phyloP scores from a whole-genome alignment of 495 filamentous ascomycete species.

The Massariosphaeria phaeospora region DNA sequence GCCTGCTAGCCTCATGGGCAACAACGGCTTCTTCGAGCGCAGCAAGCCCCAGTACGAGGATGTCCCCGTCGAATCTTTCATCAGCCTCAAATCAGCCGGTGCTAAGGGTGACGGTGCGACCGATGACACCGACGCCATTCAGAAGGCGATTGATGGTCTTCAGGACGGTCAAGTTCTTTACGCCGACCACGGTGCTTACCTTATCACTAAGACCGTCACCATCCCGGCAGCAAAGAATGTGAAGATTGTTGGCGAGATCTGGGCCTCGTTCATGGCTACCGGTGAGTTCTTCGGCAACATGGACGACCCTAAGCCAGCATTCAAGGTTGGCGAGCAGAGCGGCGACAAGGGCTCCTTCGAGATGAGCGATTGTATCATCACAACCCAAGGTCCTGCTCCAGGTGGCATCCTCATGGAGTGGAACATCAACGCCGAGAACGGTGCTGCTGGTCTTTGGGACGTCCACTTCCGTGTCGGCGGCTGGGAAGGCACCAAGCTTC shows the following conservation, averaged over 20 bases:
- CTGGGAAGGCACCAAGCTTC: constrained; percentile 42
- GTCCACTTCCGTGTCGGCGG: constrained; percentile 48
- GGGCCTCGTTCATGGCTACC: constrained; percentile 60
- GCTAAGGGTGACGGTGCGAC: constrained; percentile 66
- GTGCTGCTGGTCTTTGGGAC: constrained; percentile 43
- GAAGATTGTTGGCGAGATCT: constrained; percentile 48
- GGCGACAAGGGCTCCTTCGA: constrained; percentile 53
- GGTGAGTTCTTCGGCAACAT: constrained; percentile 59
- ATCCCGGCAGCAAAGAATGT: constrained; percentile 33
- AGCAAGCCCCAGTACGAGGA: constrained; percentile 64
- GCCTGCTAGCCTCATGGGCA: constrained; percentile 41
- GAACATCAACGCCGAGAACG: constrained; percentile 53
- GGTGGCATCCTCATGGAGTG: constrained; percentile 73
- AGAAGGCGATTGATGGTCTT: constrained; percentile 45
- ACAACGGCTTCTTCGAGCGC: constrained; percentile 57
- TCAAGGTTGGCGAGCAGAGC: constrained; percentile 53
- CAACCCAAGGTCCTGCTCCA: constrained; percentile 56
- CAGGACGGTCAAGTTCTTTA: constrained; percentile 46
- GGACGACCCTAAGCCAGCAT: constrained; percentile 58
- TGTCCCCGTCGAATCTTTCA: constrained; percentile 49
- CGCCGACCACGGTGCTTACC: constrained; percentile 43
- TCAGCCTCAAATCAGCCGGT: constrained; percentile 53
- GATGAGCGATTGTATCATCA: constrained; percentile 58
- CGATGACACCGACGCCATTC: constrained; percentile 58
- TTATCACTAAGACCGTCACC: constrained; percentile 40